These are phyloP conservation scores for Verruconis gallopava DNA, from an alignment of 2,329 filamentous ascomycete species.

Conservation along the genomic window DNA sequence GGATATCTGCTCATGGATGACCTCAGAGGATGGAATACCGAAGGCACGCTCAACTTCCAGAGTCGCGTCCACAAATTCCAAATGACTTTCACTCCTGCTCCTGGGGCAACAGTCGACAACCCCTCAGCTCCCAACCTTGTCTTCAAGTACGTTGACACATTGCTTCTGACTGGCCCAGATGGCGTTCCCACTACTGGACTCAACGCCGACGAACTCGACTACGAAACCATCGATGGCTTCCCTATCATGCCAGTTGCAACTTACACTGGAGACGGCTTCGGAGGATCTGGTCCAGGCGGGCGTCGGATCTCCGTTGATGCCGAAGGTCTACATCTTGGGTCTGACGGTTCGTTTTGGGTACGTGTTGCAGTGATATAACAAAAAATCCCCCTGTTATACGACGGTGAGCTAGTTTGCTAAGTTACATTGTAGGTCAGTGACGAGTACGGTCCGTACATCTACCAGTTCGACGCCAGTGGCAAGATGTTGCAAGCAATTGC, in stretches of 20 bases:
- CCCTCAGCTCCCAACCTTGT: slow-evolving; percentile 48
- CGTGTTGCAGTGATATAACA: too few species aligned
- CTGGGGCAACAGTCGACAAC: slow-evolving; percentile 36
- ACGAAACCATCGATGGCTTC: slow-evolving; percentile 43
- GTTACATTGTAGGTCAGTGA: too few species aligned
- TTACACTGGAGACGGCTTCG: slow-evolving; percentile 56
- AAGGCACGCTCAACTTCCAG: slow-evolving; percentile 57
- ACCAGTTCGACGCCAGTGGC: slow-evolving; percentile 47
- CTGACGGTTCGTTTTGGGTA: slow-evolving; percentile 50
- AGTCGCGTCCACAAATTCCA: slow-evolving; percentile 55
- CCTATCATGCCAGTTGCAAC: slow-evolving; percentile 49
- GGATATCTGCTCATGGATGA: too few species aligned
- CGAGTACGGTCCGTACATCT: slow-evolving; percentile 59
- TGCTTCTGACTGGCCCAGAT: slow-evolving; percentile 50
- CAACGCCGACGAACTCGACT: slow-evolving; percentile 43
- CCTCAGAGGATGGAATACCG: slow-evolving; percentile 59
- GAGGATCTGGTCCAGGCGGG: slow-evolving; percentile 45
- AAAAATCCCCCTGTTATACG: too few species aligned
- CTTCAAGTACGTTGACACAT: slow-evolving; percentile 50
- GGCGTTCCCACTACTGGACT: slow-evolving; percentile 51
- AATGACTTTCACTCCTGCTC: slow-evolving; percentile 43
- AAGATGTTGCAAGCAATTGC: slow-evolving; percentile 50
- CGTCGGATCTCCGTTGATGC: slow-evolving; percentile 48
- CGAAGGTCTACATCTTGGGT: slow-evolving; percentile 50
- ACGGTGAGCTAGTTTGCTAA: too few species aligned